Evolutionary conservation across 768 basidiomycete species (phyloP).

Genomic region (Mycena kentingensis): DNA sequence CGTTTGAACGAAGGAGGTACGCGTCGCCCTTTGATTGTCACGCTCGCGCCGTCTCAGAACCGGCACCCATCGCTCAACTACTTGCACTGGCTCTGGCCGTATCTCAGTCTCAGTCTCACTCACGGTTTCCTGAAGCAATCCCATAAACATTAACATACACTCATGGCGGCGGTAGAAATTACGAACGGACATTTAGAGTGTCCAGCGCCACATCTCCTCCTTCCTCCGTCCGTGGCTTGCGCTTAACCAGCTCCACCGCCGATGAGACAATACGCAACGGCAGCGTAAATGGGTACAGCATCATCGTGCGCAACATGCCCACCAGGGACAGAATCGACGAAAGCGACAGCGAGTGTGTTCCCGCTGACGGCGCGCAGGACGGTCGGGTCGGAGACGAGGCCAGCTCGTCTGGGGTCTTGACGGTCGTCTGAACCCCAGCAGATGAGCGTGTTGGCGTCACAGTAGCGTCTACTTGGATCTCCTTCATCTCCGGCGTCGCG

Average conservation of each 20-base stretch:
- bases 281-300: slow-evolving; percentile 52
- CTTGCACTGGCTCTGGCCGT: no score
- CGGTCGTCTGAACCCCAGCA: slow-evolving; percentile 2
- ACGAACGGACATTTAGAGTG: slow-evolving; percentile 50
- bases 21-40: slow-evolving; percentile 62
- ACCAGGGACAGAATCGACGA: slow-evolving; percentile 46
- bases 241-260: slow-evolving; percentile 16
- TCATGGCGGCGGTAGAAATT: slow-evolving; percentile 39
- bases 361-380: no score
- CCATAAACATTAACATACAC: slow-evolving; percentile 38
- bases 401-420: not conserved
- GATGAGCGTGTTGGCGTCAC: slow-evolving; percentile 19
- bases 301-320: slow-evolving; percentile 48
- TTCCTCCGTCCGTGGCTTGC: slow-evolving; percentile 7
- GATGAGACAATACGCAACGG: slow-evolving; percentile 43
- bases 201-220: slow-evolving; percentile 39
- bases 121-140: not conserved
- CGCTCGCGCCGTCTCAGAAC: slow-evolving; percentile 33
- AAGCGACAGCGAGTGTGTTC: slow-evolving; percentile 25
- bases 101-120: not conserved
- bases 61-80: not conserved
- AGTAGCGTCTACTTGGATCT: slow-evolving; percentile 49
- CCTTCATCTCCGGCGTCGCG: slow-evolving; percentile 50
- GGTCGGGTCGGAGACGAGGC: not conserved
- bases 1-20: slow-evolving; percentile 54